Base-by-base conservation (phyloP, 75 land plant species). In the Gnetum montanum region DNA sequence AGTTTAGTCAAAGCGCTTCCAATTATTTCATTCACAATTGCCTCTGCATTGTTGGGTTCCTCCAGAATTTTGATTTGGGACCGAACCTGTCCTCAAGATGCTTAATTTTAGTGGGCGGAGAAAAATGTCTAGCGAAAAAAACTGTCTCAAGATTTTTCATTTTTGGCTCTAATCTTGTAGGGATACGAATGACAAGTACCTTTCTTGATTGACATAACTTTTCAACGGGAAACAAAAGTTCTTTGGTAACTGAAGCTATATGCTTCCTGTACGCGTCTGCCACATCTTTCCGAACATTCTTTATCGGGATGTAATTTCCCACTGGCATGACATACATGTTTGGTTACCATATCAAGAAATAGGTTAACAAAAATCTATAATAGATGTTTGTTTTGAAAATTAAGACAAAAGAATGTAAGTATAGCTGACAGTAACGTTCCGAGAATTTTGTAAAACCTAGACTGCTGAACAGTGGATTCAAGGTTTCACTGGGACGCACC, bases 251-350 rank as follows among this genome's bases (percentile, higher is more conserved):
- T 1, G 1, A 5, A 0, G 22, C 41, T 3, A 22, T 7, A 2
- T 61, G 43, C 10, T 36, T 15, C 16, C 48, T 10, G 35, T 19
- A 48, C 8, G 63, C 53, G 2, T 7, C 15, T 48, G 54, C 44
- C 0, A 22, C 63, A 6, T 49, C 31, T 13, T 61, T 51, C 6
- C 12, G 7, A 13, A 46, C 61, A 44, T 59, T 34, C 45, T 34
- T 6, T 24, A 59, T 25, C 12, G 64, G 64, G 26, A 51, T 7
- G 0, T 62, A 19, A 20, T 62, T 19, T 2, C 64, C 64, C 37
- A n/a, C 64, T 62, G 54, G n/a, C n/a, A n/a, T n/a, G n/a, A n/a
- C n/a, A n/a, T n/a, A n/a, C n/a, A n/a, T n/a, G n/a, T n/a, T n/a
- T n/a, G n/a, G n/a, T n/a, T n/a, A n/a, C n/a, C n/a, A n/a, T n/a